Conservation (phyloP, 2,329 filamentous ascomycete species). For the Bimuria novae-zelandiae region DNA sequence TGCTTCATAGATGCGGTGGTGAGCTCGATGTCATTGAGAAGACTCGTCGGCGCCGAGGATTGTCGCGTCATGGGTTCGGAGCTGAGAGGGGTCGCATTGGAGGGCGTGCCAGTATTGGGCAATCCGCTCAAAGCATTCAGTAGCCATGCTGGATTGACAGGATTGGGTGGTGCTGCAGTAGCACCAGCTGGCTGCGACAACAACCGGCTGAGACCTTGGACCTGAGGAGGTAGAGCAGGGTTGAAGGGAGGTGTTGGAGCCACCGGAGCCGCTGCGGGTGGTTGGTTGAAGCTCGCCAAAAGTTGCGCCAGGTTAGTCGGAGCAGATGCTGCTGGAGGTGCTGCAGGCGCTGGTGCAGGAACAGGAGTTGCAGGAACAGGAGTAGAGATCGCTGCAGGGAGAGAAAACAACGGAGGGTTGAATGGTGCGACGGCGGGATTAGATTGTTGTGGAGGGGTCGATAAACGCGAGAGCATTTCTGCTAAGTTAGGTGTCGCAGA, state of each 20-base stretch:
- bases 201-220: constrained; percentile 23
- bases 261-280: constrained; percentile 21
- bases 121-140: constrained; percentile 37
- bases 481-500: constrained; percentile 32
- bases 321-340: constrained; percentile 28
- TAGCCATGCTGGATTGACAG: constrained; percentile 32
- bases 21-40: constrained; percentile 60
- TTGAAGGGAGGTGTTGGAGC: constrained; percentile 18
- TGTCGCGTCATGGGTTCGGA: constrained; percentile 35
- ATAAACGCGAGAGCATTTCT: constrained; percentile 35
- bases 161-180: constrained; percentile 21
- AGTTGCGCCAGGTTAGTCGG: constrained; percentile 35
- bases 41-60: constrained; percentile 42
- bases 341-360: constrained; percentile 31
- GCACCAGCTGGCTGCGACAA: constrained; percentile 19
- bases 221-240: constrained; percentile 18
- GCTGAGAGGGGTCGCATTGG: constrained; percentile 31
- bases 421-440: constrained; percentile 31
- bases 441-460: constrained; percentile 32
- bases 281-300: constrained; percentile 38
- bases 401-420: constrained; percentile 35
- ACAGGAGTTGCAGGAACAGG: constrained; percentile 23
- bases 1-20: constrained; percentile 73
- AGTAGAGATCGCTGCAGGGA: constrained; percentile 25
- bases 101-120: constrained; percentile 27